Conservation (phyloP, 2,329 filamentous ascomycete genomes). For the Xylariomycetidae sp. region DNA sequence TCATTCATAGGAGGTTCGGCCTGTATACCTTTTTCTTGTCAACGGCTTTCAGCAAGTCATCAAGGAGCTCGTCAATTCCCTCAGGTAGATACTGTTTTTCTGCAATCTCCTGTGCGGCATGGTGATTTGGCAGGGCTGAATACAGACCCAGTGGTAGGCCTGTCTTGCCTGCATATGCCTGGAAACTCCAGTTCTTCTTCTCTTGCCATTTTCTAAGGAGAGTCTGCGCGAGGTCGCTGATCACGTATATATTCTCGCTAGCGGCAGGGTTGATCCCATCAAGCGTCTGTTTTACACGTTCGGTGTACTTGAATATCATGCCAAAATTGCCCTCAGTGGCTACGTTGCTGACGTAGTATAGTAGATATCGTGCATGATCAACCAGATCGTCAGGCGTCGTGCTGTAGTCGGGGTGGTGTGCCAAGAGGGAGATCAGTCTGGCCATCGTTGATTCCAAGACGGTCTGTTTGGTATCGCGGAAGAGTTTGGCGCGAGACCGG, state of each 20-base stretch:
- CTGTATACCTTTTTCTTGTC: constrained; percentile 66
- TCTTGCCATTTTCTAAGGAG: constrained; percentile 84
- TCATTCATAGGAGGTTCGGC: constrained; percentile 2
- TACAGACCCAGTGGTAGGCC: constrained; percentile 78
- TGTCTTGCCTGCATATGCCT: constrained; percentile 76
- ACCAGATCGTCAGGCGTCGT: constrained; percentile 61
- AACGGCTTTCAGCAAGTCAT: constrained; percentile 58
- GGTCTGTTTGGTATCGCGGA: constrained; percentile 53
- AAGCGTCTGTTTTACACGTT: constrained; percentile 83
- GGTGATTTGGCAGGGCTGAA: constrained; percentile 67
- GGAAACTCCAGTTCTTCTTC: constrained; percentile 77
- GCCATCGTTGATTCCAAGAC: constrained; percentile 78
- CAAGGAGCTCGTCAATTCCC: constrained; percentile 69
- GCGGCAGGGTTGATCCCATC: constrained; percentile 68
- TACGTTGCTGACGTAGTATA: constrained; percentile 81
- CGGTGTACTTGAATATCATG: constrained; percentile 85
- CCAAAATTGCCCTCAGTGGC: constrained; percentile 84
- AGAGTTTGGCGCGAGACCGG: constrained; percentile 69
- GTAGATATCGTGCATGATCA: constrained; percentile 81
- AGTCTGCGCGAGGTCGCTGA: constrained; percentile 82
- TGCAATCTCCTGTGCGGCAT: constrained; percentile 77
- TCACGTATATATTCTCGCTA: constrained; percentile 74
- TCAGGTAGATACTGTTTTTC: constrained; percentile 81
- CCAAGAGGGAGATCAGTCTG: constrained; percentile 79
- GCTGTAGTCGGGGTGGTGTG: constrained; percentile 89